Evolutionary conservation across 768 basidiomycete species (phyloP), one percentile per base, ranked within the genome.

Genomic region (Macrocybe gigantea): DNA sequence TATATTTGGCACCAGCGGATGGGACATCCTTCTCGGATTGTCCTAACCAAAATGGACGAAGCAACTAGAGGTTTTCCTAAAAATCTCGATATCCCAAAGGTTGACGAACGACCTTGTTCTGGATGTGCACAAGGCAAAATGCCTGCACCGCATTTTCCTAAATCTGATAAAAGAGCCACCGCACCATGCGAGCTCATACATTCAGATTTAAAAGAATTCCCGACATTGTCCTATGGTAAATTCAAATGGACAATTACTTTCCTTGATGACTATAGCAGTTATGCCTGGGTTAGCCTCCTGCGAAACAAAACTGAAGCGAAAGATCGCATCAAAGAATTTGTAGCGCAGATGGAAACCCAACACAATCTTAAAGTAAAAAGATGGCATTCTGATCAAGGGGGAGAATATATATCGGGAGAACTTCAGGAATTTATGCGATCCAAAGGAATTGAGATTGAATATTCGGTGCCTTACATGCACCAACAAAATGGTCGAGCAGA

Each of bases 401-500:
- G 50, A 14, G 22, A 22, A 4, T 22, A 22, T 22, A 50, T 51
- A 42, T 56, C 22, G 9, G 30, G 6, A 7, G 30, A 32, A 11
- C 37, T 37, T 37, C 8, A 35, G 15, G 6, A 8, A 22, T 15
- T 6, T n/a, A n/a, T 45, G 15, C 7, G 13, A 36, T 7, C 7
- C n/a, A 32, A 9, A 3, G 44, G 44, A 6, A 45, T 45, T 5
- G 6, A 34, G 11, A 35, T 45, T 33, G 31, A 34, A 14, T 22
- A 43, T 38, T 49, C 46, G 14, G 38, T 48, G 10, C 57, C 52
- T 2, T 29, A 51, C 38, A 45, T 37, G 7, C 56, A 45, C 11
- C 56, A 59, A 46, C 52, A 51, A 35, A 59, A 59, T 51, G 58
- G 58, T 11, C 41, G 45, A 6, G 55, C 53, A 13, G 56, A 59